Evolutionary conservation across 768 basidiomycete species (phyloP), one percentile per base, ranked within the genome.

Genomic region (Mycena vulgaris): DNA sequence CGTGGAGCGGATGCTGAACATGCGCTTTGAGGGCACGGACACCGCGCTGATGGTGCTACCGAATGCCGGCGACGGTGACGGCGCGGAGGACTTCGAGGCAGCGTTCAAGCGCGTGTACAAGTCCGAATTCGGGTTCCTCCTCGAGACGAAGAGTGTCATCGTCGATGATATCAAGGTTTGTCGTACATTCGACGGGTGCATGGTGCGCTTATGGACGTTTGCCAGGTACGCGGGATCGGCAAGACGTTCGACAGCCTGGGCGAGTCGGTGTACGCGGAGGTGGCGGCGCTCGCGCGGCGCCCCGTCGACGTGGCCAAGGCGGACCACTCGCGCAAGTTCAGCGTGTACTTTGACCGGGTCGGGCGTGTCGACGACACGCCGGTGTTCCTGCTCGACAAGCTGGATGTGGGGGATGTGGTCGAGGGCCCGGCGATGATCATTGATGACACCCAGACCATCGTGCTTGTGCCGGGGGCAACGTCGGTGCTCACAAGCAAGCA

Each of bases 391-490:
- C 82, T 98, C 69, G 89, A 89, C 48, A 81, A 83, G 17, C 80
- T 98, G 66, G 83, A 82, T 0, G 82, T 90, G 16, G 96, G 96
- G 4, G 92, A 95, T 65, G 83, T 85, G 45, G 83, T 97, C 30
- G 80, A 87, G 49, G 97, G 97, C 10, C 96, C 97, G 11, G 95
- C 96, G 39, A 92, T 98, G 89, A 92, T 99, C 69, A 94, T 98
- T 75, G 97, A 99, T 80, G 86, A 95, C 73, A 98, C 97, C 25
- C 97, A 98, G 83, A 98, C 97, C 27, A 95, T 98, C 69, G 93
- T 99, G 35, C 81, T 99, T 5, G 89, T 95, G 25, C 93, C 95
- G 0, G 89, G 87, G 19, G 89, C 93, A 57, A 88, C 80, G 76
- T 93, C 89, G 23, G 82, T 92, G 10, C 76, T 95, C 64, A 88